These are phyloP conservation scores for Magnusiomyces sp. DNA, from an alignment of 1,139 yeast species.

Conservation along the genomic window DNA sequence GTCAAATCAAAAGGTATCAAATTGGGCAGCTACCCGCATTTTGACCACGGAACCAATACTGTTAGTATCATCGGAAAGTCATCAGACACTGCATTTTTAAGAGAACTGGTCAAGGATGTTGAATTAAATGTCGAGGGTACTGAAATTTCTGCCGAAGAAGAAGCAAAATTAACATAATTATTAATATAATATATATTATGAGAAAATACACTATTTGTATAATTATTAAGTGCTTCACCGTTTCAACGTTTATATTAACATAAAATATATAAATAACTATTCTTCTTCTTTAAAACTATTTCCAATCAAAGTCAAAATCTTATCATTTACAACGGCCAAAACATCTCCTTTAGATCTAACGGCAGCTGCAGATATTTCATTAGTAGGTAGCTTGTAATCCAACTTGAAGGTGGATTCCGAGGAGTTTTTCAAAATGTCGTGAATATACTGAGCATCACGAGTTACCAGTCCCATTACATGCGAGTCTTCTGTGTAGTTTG, in stretches of 20 bases:
- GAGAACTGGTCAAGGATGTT: conserved; percentile 41
- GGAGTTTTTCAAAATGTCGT: conserved; percentile 9
- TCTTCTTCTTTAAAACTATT: not conserved
- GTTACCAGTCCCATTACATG: conserved; percentile 7
- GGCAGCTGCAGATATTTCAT: conserved; percentile 12
- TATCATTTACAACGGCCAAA: conserved; percentile 12
- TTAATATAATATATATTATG: too few relatives aligned
- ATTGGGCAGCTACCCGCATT: conserved; percentile 80
- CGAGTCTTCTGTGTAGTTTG: conserved; percentile 1
- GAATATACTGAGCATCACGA: conserved; percentile 2
- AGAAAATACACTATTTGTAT: too few relatives aligned
- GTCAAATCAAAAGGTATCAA: conserved; percentile 45
- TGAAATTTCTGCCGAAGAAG: conserved; percentile 49
- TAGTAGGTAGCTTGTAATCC: conserved; percentile 8
- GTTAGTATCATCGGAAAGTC: conserved; percentile 61
- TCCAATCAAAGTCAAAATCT: conserved; percentile 8
- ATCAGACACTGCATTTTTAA: conserved; percentile 33
- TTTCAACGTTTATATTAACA: too few relatives aligned
- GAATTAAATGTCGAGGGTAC: conserved; percentile 42
- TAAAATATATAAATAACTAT: not conserved
- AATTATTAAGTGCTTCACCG: too few relatives aligned
- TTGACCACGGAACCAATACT: conserved; percentile 53
- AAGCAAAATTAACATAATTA: conserved; percentile 29
- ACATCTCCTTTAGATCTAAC: conserved; percentile 11
- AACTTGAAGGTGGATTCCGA: not conserved